Base-by-base conservation (phyloP, 495 filamentous ascomycete genomes). In the Sporormia fimetaria region DNA sequence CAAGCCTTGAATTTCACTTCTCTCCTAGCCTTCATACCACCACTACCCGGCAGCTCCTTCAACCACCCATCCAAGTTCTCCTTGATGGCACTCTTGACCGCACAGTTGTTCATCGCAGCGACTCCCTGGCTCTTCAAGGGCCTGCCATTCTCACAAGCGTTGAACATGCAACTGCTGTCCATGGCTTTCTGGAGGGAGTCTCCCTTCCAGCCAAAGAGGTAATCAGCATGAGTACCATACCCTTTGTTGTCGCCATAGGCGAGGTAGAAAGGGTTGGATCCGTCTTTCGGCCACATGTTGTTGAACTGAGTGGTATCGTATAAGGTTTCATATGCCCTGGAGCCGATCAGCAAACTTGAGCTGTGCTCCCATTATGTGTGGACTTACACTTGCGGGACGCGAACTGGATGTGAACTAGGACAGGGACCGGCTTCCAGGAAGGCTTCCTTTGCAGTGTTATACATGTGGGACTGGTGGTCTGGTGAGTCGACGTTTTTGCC, bases 171-270 rank as follows among this genome's bases (percentile, higher is more conserved):
- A 10, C 12, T 8, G 33, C 42, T 33, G 18, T 52, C 36, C 49
- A 52, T 47, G 0, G 33, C 49, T 1, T 39, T 21, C 33, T 52
- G 49, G 25, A 52, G 23, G 1, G 24, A 21, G 35, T 52, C 43
- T 11, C 43, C 49, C 34, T 52, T 52, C 49, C 49, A 52, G 0
- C 49, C 49, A 25, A 52, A 52, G 0, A 52, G 2, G 23, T 52
- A 52, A 29, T 52, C 49, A 1, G 37, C 49, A 27, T 52, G 49
- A 7, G 49, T 52, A 12, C 49, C 49, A 31, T 52, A 52, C 10
- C 49, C 49, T 18, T 51, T 51, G 14, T 37, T 39, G 9, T 43
- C 49, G 31, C 47, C 49, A 10, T 25, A 45, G 18, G 30, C 32
- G 12, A 48, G 12, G 12, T 42, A 31, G 21, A 43, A 49, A 1